These are phyloP conservation scores for Tranzscheliella williamsii DNA, from an alignment of 1,284 basidiomycete species.

Conservation along the genomic window DNA sequence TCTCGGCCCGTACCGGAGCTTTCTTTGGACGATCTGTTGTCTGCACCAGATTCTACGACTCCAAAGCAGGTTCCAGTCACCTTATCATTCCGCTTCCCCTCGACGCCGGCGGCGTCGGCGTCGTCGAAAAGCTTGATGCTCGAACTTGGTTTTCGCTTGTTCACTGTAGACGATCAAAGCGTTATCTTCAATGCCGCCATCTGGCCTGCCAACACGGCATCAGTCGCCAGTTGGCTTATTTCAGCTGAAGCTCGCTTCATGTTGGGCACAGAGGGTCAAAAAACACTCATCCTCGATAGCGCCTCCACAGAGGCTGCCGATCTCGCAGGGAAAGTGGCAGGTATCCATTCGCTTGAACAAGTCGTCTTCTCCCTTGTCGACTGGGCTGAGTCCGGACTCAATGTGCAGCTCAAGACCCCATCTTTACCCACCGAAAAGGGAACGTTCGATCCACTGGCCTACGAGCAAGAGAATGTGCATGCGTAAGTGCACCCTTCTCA, in stretches of 20 bases:
- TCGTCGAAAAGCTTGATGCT: conserved; percentile 4
- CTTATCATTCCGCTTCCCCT: conserved; percentile 23
- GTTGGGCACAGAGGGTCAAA: background rate
- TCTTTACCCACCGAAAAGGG: background rate
- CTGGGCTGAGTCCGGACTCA: conserved; percentile 23
- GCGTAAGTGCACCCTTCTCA: conserved; percentile 54
- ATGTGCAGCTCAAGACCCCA: conserved; percentile 8
- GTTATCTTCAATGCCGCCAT: conserved; percentile 17
- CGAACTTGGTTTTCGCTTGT: conserved; percentile 19
- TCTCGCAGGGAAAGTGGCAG: conserved; percentile 8
- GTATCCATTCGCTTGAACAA: conserved; percentile 22
- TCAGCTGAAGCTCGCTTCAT: conserved; percentile 4
- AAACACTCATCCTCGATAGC: conserved; percentile 9
- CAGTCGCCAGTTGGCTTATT: conserved; percentile 14
- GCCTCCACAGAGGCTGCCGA: conserved; percentile 8
- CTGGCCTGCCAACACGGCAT: conserved; percentile 6
- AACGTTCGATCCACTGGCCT: conserved; percentile 36
- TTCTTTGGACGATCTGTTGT: conserved; percentile 20
- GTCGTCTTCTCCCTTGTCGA: conserved; percentile 10
- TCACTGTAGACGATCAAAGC: conserved; percentile 1
- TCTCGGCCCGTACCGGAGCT: conserved; percentile 1
- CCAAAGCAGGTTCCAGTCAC: conserved; percentile 20
- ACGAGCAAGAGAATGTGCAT: conserved; percentile 57
- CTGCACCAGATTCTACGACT: background rate
- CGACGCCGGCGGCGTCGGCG: background rate